A percentile compares a stretch with the other conserved stretches of the same genome.
Conservation (phyloP, 192 early-diverging fungal species). For the Umbelopsis sp. region DNA sequence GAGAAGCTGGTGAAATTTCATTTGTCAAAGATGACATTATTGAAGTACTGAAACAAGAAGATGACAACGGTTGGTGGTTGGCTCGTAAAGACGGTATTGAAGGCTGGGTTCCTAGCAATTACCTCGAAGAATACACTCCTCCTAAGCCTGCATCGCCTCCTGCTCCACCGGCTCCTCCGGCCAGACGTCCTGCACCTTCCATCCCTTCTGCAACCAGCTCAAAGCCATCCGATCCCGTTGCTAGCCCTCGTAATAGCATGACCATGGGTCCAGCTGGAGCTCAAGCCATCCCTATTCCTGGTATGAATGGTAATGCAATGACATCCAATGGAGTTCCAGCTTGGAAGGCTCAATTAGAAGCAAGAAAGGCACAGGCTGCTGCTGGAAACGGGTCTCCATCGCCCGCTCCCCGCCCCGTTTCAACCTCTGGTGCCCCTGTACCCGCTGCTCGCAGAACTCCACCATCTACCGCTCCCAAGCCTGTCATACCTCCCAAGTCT, state of each 20-base stretch:
- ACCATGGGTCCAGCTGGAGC: constrained; percentile 2
- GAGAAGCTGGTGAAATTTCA: constrained; percentile 64
- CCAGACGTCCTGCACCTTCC: constrained; percentile 38
- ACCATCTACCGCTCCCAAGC: constrained; percentile 38
- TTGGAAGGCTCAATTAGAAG: constrained; percentile 62
- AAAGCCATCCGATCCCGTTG: constrained; percentile 12
- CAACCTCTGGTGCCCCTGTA: constrained; percentile 22
- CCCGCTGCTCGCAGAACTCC: constrained; percentile 33
- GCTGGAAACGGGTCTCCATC: constrained; percentile 17
- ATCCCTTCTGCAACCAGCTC: constrained; percentile 21
- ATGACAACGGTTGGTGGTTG: constrained; percentile 63
- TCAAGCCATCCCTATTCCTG: constrained; percentile 14
- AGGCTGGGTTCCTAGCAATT: constrained; percentile 84
- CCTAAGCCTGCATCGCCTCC: constrained; percentile 43
- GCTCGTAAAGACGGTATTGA: constrained; percentile 60
- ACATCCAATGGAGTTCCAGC: constrained; percentile 47
- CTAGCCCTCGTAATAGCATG: constrained; percentile 15
- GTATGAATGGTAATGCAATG: constrained; percentile 24
- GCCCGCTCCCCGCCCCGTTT: constrained; percentile 10
- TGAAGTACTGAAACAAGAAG: constrained; percentile 66
- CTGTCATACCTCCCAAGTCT: constrained; percentile 42
- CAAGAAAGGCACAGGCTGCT: constrained; percentile 52
- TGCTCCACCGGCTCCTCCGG: constrained; percentile 47
- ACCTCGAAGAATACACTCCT: constrained; percentile 63
- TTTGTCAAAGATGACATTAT: constrained; percentile 68